Evolutionary conservation across 225 moss, liverwort and hornwort species (phyloP).

Genomic region (Physcomitrium patens): DNA sequence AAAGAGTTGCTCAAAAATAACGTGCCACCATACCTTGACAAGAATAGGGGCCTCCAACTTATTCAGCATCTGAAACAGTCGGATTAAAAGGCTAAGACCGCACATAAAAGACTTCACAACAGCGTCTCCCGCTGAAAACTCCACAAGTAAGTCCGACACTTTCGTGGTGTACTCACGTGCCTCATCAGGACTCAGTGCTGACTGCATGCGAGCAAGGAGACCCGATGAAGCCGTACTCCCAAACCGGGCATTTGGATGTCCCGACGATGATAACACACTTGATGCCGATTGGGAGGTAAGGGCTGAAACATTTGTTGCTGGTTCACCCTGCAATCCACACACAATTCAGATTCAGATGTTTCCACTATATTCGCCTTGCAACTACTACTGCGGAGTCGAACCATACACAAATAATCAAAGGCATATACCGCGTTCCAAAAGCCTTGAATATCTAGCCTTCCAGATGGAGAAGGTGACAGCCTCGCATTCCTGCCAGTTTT

Average conservation of each 20-base stretch:
- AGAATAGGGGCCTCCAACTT: constrained; percentile 86
- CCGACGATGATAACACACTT: constrained; percentile 73
- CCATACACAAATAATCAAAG: constrained; percentile 14
- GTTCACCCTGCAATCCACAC: constrained; percentile 45
- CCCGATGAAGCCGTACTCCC: constrained; percentile 75
- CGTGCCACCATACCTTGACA: constrained; percentile 65
- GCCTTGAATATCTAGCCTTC: constrained; percentile 58
- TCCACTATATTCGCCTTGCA: not conserved
- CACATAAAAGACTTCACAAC: constrained; percentile 89
- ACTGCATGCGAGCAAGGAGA: constrained; percentile 64
- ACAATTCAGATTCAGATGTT: constrained; percentile 7
- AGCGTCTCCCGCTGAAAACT: constrained; percentile 80
- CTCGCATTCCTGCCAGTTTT: constrained; percentile 53
- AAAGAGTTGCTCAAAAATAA: constrained; percentile 5
- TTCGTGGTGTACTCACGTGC: constrained; percentile 75
- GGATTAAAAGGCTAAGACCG: constrained; percentile 78
- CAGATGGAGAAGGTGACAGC: constrained; percentile 72
- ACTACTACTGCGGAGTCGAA: constrained; percentile 20
- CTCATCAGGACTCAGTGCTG: constrained; percentile 71
- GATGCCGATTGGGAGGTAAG: constrained; percentile 75
- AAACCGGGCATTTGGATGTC: constrained; percentile 56
- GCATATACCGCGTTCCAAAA: constrained; percentile 56
- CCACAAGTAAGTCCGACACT: constrained; percentile 82
- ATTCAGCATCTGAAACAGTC: constrained; percentile 87
- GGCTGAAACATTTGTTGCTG: constrained; percentile 59